Evolutionary conservation across 1,284 basidiomycete genomes (phyloP).

Genomic region (Cryptococcus sp.): DNA sequence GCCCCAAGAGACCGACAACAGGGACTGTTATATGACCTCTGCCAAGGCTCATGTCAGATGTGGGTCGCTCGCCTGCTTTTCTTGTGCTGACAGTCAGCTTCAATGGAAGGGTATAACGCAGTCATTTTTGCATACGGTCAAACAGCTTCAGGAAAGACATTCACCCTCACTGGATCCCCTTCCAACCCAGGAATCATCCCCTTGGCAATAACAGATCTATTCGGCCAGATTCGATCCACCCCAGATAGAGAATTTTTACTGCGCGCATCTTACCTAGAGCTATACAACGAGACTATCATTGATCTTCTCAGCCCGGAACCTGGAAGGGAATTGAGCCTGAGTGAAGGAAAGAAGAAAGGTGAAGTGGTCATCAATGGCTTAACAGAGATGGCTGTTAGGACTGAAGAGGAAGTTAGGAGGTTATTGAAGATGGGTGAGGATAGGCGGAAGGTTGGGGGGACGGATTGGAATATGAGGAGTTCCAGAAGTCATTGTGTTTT

Average conservation of each 20-base stretch:
- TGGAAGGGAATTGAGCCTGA: slow-evolving; percentile 38
- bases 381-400: slow-evolving; percentile 68
- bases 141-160: slow-evolving; percentile 76
- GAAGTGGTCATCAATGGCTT: slow-evolving; percentile 47
- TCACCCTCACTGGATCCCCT: slow-evolving; percentile 76
- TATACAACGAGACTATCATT: slow-evolving; percentile 92
- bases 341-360: slow-evolving; percentile 46
- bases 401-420: slow-evolving; percentile 75
- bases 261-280: slow-evolving; percentile 90
- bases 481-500: slow-evolving; percentile 91
- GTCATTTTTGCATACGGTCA: slow-evolving; percentile 88
- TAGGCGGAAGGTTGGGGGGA: slow-evolving; percentile 84
- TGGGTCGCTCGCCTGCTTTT: slow-evolving; percentile 4
- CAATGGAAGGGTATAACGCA: slow-evolving; percentile 95
- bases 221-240: slow-evolving; percentile 49
- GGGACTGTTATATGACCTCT: slow-evolving; percentile 74
- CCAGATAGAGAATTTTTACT: slow-evolving; percentile 77
- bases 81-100: slow-evolving; percentile 50
- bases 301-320: slow-evolving; percentile 49
- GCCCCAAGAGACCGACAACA: slow-evolving; percentile 63
- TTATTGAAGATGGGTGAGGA: slow-evolving; percentile 81
- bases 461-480: slow-evolving; percentile 95
- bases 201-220: slow-evolving; percentile 65
- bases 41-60: slow-evolving; percentile 76
- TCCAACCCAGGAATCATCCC: slow-evolving; percentile 92